Evolutionary conservation across 1,284 basidiomycete genomes (phyloP).

Genomic region (Phellinidium pouzarii): DNA sequence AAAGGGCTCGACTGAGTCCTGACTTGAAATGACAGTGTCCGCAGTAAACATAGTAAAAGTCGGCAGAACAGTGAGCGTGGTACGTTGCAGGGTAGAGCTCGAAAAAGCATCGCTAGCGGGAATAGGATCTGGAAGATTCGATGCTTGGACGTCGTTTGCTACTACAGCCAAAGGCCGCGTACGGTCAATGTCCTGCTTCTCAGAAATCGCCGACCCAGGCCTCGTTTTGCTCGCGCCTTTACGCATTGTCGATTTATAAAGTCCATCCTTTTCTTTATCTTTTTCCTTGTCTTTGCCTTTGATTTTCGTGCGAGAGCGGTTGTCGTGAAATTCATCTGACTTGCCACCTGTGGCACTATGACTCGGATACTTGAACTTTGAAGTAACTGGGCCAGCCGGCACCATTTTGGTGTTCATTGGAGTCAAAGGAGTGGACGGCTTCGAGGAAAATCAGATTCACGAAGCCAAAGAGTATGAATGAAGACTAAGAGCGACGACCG

Average conservation of each 20-base stretch:
- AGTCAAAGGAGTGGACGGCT: slow-evolving; percentile 16
- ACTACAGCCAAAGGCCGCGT: neutral
- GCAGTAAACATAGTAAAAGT: slow-evolving; percentile 3
- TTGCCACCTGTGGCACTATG: neutral
- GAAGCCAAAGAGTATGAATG: neutral
- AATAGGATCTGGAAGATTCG: slow-evolving; percentile 14
- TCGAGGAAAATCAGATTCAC: neutral
- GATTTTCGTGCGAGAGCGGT: neutral
- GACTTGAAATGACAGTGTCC: neutral
- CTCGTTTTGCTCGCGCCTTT: neutral
- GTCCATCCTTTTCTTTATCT: neutral
- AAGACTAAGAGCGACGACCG: neutral
- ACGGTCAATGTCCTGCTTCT: neutral
- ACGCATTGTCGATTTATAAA: neutral
- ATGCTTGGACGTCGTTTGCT: slow-evolving; percentile 9
- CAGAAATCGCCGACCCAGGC: neutral
- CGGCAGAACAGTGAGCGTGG: slow-evolving; percentile 12
- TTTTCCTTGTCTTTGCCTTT: neutral
- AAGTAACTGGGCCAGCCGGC: neutral
- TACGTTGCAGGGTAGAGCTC: slow-evolving; percentile 1
- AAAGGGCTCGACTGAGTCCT: neutral
- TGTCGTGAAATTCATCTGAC: neutral
- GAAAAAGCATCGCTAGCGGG: neutral
- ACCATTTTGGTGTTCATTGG: neutral
- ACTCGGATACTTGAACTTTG: neutral